Evolutionary conservation across 139 green algal genomes (phyloP).

Genomic region (Tetradesmus lagerheimii): DNA sequence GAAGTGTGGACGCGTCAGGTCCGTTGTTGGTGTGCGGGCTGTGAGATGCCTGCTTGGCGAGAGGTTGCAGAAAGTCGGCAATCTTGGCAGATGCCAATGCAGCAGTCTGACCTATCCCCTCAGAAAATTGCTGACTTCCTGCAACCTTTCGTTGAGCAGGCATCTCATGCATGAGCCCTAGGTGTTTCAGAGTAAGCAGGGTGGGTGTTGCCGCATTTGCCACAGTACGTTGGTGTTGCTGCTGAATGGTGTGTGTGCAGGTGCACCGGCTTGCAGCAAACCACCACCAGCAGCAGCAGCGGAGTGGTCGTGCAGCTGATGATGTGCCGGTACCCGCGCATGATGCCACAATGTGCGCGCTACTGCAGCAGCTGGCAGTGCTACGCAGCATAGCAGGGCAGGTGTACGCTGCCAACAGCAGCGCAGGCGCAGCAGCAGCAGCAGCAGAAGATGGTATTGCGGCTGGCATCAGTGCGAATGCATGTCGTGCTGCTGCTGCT

Average conservation of each 20-base stretch:
- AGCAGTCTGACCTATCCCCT: too few species aligned
- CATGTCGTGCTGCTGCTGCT: background rate
- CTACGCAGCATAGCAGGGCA: background rate
- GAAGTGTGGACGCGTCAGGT: too few species aligned
- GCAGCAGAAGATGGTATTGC: background rate
- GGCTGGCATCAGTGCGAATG: background rate
- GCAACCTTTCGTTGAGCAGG: too few species aligned
- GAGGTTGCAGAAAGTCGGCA: too few species aligned
- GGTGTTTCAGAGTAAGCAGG: too few species aligned
- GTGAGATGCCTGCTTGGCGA: too few species aligned
- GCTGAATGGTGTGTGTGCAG: background rate
- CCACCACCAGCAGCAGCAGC: slow-evolving; percentile 8
- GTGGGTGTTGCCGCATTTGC: too few species aligned
- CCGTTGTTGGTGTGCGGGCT: too few species aligned
- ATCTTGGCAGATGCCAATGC: too few species aligned
- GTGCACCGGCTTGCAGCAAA: background rate
- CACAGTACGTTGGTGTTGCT: background rate
- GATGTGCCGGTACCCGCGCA: background rate
- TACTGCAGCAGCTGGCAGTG: background rate
- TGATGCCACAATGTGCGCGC: background rate
- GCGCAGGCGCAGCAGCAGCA: background rate
- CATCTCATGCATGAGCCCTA: too few species aligned
- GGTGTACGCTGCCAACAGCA: background rate
- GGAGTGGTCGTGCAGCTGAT: background rate
- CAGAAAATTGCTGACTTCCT: too few species aligned